These are phyloP conservation scores for Eimeria brunetti DNA, from an alignment of 169 alveolate genomes.

Conservation along the genomic window DNA sequence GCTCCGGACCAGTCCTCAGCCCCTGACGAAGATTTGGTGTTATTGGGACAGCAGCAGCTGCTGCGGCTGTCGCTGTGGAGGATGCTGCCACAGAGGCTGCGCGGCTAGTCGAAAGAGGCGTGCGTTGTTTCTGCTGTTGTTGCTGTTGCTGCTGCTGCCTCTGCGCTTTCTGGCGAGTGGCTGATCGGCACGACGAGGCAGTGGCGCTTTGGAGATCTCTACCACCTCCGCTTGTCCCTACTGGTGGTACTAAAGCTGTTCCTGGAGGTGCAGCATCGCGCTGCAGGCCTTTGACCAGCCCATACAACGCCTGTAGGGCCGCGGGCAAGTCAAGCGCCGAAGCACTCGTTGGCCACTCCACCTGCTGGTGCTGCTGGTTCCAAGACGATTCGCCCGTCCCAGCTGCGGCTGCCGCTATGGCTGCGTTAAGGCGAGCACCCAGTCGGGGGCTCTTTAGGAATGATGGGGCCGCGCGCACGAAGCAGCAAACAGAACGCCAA, in stretches of 20 bases:
- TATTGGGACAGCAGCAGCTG: constrained; percentile 21
- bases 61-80: constrained; percentile 64
- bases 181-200: constrained; percentile 25
- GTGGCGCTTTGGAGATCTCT: not conserved
- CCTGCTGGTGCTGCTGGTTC: not conserved
- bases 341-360: not conserved
- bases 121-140: constrained; percentile 15
- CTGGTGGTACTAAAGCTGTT: not conserved
- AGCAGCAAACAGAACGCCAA: constrained; percentile 64
- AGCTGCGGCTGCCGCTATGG: constrained; percentile 48
- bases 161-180: constrained; percentile 24
- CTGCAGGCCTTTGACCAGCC: constrained; percentile 62
- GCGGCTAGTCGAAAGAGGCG: not conserved
- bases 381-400: not conserved
- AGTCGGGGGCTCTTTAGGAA: constrained; percentile 63
- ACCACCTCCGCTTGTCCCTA: not conserved
- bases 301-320: constrained; percentile 61
- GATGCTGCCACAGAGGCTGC: constrained; percentile 3
- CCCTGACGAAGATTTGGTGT: constrained; percentile 24
- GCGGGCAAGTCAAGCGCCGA: constrained; percentile 61
- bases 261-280: constrained; percentile 42
- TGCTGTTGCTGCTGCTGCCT: constrained; percentile 8
- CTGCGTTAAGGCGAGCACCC: constrained; percentile 48
- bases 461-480: constrained; percentile 44
- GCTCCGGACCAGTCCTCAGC: not conserved